Base-by-base conservation (phyloP, 208 protist genomes). In the Leptomonas seymouri region DNA sequence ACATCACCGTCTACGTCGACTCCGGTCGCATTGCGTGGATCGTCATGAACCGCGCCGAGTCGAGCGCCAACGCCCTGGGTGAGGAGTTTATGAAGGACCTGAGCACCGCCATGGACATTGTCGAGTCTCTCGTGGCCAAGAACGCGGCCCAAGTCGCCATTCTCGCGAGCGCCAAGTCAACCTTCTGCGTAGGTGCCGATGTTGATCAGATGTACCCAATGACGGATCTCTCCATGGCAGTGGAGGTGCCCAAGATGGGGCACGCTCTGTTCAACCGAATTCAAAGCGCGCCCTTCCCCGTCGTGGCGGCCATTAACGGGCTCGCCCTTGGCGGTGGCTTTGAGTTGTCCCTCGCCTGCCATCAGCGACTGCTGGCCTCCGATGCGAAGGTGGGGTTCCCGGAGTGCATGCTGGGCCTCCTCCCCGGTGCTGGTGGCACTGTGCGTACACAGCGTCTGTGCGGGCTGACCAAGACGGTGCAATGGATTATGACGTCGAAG, bases 251-350 rank as follows among this genome's bases (percentile, higher is more conserved):
- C 30, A 62, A 67, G 36, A 56, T 49, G 3, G 88, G 87, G 12
- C 85, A 90, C 68, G 63, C 58, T n/a, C 68, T 92, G 21, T 90
- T 94, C 78, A 85, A 87, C 65, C 81, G 84, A 48, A 89, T 96
- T 58, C 79, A 91, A 56, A 34, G 41, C 7, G 61, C 78, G 36
- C 64, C 69, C 18, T 86, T 89, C 69, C 95, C 95, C 16, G 74
- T 96, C 20, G 85, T 99, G 25, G 96, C 96, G 7, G 97, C 97
- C 41, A 98, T 99, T 72, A 87, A 98, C 71, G 97, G 96, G 21
- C 68, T 91, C 18, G 92, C 93, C 48, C 83, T 99, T 14, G 98
- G 98, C 28, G 98, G 97, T 34, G 98, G 98, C 56, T 90, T 98
- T 27, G 98, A 99, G 82, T 56, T 98, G 15, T 85, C 96, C 28